Conservation (phyloP, 805 yeast species). For the Alloascoidea africana region DNA sequence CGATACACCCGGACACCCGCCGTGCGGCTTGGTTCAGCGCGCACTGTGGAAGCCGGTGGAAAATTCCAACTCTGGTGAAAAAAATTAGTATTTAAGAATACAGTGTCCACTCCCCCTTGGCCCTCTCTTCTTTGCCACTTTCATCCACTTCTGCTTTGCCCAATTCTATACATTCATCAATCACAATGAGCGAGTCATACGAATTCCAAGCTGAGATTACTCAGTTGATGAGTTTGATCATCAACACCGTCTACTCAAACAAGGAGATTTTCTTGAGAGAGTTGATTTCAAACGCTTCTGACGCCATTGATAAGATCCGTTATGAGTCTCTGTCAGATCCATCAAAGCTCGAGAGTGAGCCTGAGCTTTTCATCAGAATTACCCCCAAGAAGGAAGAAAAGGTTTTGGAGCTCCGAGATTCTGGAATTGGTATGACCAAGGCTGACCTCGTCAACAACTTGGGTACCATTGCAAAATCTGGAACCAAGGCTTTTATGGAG, state of each 20-base stretch:
- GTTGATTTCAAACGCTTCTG: slow-evolving; percentile 95
- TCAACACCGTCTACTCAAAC: slow-evolving; percentile 98
- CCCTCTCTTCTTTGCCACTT: not conserved
- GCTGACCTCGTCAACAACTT: slow-evolving; percentile 97
- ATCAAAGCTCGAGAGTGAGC: slow-evolving; percentile 82
- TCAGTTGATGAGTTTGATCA: slow-evolving; percentile 99
- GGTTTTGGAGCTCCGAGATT: slow-evolving; percentile 92
- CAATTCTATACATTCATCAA: not conserved
- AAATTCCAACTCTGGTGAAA: not conserved
- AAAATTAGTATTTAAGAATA: not conserved
- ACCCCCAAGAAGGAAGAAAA: slow-evolving; percentile 93
- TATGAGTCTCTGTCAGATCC: slow-evolving; percentile 93
- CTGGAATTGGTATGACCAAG: slow-evolving; percentile 99
- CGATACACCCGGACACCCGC: no score
- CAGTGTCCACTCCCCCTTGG: no score
- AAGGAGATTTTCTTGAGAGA: slow-evolving; percentile 99
- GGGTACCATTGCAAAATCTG: slow-evolving; percentile 99
- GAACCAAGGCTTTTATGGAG: slow-evolving; percentile 99
- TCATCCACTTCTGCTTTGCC: not conserved
- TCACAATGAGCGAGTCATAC: slow-evolving; percentile 54
- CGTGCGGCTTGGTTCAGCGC: no score
- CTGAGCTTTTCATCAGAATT: slow-evolving; percentile 92
- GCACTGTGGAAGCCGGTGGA: slow-evolving; percentile 1
- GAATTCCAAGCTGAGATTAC: slow-evolving; percentile 99
- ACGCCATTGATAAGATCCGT: slow-evolving; percentile 97